Evolutionary conservation across 1,284 basidiomycete genomes (phyloP), one percentile per base, ranked within the genome.

Genomic region (Rhodofomes roseus): DNA sequence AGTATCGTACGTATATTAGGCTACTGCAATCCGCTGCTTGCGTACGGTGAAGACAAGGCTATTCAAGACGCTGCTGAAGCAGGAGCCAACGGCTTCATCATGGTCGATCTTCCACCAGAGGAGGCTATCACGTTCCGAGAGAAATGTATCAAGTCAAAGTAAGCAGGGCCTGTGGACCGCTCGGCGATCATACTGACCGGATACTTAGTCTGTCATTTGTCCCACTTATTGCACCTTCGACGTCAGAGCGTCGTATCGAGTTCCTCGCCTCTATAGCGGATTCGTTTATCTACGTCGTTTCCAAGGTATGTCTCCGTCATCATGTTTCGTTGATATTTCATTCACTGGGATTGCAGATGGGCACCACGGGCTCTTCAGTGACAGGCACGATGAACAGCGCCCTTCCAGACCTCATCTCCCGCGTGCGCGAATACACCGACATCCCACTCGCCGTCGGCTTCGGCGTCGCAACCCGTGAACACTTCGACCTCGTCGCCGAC

Each of bases 31-130:
- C 96, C 97, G 8, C 76, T 98, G 44, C 81, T 99, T 55, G 93
- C 96, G 0, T 96, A 98, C 71, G 95, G 95, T 11, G 97, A 99
- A 76, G 91, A 96, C 66, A 91, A 87, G 71, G 92, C 96, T 1
- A 95, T 98, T 51, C 82, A 87, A 57, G 95, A 97, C 71, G 96
- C 95, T 4, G 82, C 77, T 56, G 86, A 87, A 57, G 93, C 94
- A 25, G 96, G 96, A 34, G 97, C 93, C 0, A 98, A 97, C 74
- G 97, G 96, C 6, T 99, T 96, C 74, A 96, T 99, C 70, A 86
- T 99, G 74, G 95, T 98, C 48, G 97, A 99, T 74, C 84, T 99
- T 23, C 97, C 97, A 22, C 96, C 97, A 5, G 96, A 98, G 77
- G 97, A 99, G 76, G 96, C 96, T 20, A 77, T 93, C 65, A 79